Evolutionary conservation across 1,284 basidiomycete species (phyloP), one percentile per base, ranked within the genome.

Genomic region (Leccinum subrobustum): DNA sequence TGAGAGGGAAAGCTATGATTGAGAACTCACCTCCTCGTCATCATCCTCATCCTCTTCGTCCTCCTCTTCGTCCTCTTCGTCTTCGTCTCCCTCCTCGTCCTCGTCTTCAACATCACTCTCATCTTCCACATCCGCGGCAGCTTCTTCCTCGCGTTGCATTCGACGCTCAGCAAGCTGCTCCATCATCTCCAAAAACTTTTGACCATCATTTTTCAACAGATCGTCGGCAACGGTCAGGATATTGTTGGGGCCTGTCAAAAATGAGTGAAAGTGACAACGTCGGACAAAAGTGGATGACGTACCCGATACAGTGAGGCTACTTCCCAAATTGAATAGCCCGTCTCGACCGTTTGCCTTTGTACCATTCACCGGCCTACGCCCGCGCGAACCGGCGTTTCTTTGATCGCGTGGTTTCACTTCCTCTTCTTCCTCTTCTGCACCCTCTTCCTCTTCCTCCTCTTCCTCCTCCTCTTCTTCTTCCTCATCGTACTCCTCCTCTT

Each of bases 171-270:
- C 96, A 37, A 99, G 85, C 76, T 97, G 95, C 77, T 99, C 96
- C 96, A 99, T 99, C 96, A 99, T 99, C 80, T 99, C 96, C 70
- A 99, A 80, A 81, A 99, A 98, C 80, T 98, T 98, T 70, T 95
- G 93, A 3, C 95, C 96, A 71, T 99, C 96, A 72, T 98, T 98
- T 82, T 97, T 97, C 68, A 98, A 83, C 56, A 99, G 85, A 79
- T 99, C 96, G 73, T 99, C 96, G 55, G 96, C 96, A 56, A 99
- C 96, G n/a, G 97, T 98, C 60, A 99, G 83, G 71, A 99, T 98
- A 72, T 96, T 89, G 65, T 93, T 94, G 73, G 87, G 84, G 61
- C 82, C 83, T 84, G 63, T 56, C 62, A 47, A 67, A 63, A 61
- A 50, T 42, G 54, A 31, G 52, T 27, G 44, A 51, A 33, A 44